Evolutionary conservation across 2,329 filamentous ascomycete genomes (phyloP), one percentile per base, ranked within the genome.

Genomic region (Paecilomyces fulvus): DNA sequence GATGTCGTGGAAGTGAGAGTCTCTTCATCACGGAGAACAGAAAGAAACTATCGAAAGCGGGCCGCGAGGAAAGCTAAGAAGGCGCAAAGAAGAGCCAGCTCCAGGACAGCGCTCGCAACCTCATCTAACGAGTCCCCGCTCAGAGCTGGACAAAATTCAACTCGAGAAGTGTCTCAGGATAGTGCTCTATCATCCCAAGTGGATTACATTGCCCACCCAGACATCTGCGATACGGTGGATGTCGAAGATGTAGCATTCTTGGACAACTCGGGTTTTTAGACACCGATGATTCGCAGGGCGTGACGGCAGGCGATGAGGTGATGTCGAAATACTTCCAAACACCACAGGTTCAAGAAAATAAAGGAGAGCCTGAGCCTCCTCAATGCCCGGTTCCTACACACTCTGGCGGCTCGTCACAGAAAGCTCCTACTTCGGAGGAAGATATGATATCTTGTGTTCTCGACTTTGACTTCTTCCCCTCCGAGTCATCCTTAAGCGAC

Each of bases 281-380:
- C 23, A 58, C 72, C 72, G 59, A 67, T 72, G 72, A 74, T 72
- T 73, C 66, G 64, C 66, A 63, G 63, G 63, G 62, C 59, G 54
- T 69, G 65, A 71, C 65, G 60, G 61, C 67, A 62, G 59, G 67
- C 65, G 70, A 71, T 73, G 72, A 74, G 72, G 72, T 67, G 57
- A 65, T 61, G 63, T 73, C 70, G 5, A 70, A 67, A 57, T 72
- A 70, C 60, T 72, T 71, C 56, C 17, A 3, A 37, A 53, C 2
- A 14, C 53, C 14, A 25, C 49, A 54, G 17, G 17, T 37, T 17
- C 33, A 51, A 28, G 4, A 28, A 52, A 54, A 3, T 1, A 30
- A 25, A 48, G 21, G 30, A n/a, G 1, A 30, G n/a, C 20, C 8
- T 51, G 48, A 51, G 48, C 11, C 25, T 25, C 17, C 28, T 6